A percentile compares a stretch with the other conserved stretches of the same genome.
Conservation (phyloP, 2,329 filamentous ascomycete species). For the Aureobasidium sp. region DNA sequence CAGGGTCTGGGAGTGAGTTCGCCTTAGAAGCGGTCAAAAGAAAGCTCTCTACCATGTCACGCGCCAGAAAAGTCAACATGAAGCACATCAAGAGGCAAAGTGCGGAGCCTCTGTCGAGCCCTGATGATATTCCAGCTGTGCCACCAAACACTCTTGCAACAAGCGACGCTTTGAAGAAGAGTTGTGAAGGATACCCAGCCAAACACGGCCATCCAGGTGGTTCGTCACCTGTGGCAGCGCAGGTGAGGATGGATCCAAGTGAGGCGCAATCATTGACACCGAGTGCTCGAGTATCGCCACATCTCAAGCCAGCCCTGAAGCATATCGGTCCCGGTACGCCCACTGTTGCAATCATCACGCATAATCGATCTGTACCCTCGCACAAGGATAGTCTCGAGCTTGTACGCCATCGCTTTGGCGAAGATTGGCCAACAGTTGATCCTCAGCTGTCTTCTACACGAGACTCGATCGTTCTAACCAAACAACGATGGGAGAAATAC, state of each 20-base stretch:
- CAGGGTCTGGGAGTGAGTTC: neutral
- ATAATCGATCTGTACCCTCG: constrained; percentile 17
- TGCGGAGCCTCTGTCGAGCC: neutral
- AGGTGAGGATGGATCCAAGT: neutral
- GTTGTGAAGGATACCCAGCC: neutral
- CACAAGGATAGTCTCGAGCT: constrained; percentile 26
- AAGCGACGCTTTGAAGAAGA: neutral
- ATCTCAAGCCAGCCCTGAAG: constrained; percentile 1
- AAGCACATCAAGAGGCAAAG: neutral
- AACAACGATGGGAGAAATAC: constrained; percentile 19
- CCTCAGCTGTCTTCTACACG: constrained; percentile 17
- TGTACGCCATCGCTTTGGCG: constrained; percentile 16
- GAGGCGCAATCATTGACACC: neutral
- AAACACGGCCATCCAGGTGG: neutral
- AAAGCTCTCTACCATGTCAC: neutral
- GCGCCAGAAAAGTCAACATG: neutral
- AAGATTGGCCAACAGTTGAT: constrained; percentile 15
- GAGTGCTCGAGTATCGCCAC: neutral
- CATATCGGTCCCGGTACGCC: constrained; percentile 9
- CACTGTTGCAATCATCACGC: constrained; percentile 16
- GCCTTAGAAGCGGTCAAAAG: neutral
- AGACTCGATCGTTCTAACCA: constrained; percentile 23
- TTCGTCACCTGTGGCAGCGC: neutral
- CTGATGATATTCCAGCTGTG: neutral
- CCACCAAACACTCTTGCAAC: neutral